Conservation (phyloP, 2,329 filamentous ascomycete species). For the Coniochaeta sp. region DNA sequence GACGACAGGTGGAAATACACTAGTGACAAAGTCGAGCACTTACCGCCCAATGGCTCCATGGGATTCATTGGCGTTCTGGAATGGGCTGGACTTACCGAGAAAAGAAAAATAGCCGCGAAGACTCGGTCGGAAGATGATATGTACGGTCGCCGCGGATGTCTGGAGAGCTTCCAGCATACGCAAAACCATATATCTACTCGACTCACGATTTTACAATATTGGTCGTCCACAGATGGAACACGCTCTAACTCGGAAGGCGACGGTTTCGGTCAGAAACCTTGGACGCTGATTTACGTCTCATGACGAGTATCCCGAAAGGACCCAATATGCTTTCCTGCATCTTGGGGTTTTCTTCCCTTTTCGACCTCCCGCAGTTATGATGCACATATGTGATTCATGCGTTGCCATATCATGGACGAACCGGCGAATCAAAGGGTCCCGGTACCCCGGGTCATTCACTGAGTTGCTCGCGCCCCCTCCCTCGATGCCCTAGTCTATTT, state of each 20-base stretch:
- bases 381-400: neutral
- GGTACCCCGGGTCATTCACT: neutral
- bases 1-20: neutral
- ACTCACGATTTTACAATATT: neutral
- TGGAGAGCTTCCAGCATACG: neutral
- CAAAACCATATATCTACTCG: neutral
- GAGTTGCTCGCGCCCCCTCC: neutral
- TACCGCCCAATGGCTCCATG: neutral
- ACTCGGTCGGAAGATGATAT: neutral
- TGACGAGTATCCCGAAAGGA: neutral
- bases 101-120: too few relatives aligned
- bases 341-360: neutral
- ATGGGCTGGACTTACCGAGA: neutral
- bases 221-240: neutral
- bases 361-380: neutral
- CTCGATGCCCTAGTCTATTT: neutral
- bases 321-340: neutral
- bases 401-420: neutral
- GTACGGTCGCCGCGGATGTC: neutral
- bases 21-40: neutral
- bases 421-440: neutral
- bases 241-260: neutral
- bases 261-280: neutral
- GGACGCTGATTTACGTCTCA: neutral
- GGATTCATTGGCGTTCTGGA: neutral